phyloP scores from a whole-genome alignment of 2,329 filamentous ascomycete genomes.

The Claviceps sp. region DNA sequence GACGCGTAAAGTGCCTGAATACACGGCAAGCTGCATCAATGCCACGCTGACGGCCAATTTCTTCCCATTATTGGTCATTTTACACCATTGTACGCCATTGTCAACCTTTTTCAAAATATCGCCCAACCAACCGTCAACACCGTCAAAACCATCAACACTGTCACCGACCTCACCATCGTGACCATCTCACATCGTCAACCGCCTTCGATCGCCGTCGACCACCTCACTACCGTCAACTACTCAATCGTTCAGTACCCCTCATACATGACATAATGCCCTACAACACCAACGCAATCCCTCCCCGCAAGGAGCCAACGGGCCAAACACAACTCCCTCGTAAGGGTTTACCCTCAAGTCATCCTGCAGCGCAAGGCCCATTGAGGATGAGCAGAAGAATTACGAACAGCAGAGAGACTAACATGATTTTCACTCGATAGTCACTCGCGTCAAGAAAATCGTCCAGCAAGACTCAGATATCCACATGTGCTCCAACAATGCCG shows the following conservation, averaged over 20 bases:
- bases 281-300: slow-evolving; percentile 73
- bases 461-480: slow-evolving; percentile 72
- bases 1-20: background rate
- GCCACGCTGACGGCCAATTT: background rate
- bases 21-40: background rate
- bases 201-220: background rate
- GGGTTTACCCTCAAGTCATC: background rate
- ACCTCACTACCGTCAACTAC: background rate
- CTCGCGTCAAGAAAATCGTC: slow-evolving; percentile 93
- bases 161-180: no score
- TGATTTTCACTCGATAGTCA: slow-evolving; percentile 41
- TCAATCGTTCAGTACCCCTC: background rate
- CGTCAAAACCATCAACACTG: no score
- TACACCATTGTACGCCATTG: no score
- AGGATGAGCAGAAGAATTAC: no score
- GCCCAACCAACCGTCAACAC: no score
- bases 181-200: no score
- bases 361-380: background rate
- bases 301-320: slow-evolving; percentile 70
- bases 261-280: slow-evolving; percentile 54
- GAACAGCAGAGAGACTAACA: no score
- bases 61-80: no score
- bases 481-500: slow-evolving; percentile 83
- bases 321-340: slow-evolving; percentile 75
- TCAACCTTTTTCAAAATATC: no score